These are phyloP conservation scores for Penicillium sp. DNA, from an alignment of 2,329 filamentous ascomycete species.

Conservation along the genomic window DNA sequence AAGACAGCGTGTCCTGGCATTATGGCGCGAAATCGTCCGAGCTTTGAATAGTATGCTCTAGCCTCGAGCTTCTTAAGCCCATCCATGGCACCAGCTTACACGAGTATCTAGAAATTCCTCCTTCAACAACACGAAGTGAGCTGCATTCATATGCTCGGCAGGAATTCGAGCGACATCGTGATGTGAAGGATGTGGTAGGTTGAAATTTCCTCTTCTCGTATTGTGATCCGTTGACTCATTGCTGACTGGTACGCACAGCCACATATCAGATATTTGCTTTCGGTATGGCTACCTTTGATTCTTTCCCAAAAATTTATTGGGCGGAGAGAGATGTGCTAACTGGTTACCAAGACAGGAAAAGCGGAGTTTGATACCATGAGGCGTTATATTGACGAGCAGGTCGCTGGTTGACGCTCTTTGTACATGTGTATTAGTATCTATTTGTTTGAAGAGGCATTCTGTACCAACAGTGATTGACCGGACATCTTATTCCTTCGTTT, in stretches of 20 bases:
- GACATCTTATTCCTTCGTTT: neutral
- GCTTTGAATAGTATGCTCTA: constrained; percentile 37
- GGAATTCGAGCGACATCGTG: constrained; percentile 46
- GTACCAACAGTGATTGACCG: neutral
- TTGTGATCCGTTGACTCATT: neutral
- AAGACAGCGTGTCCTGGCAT: constrained; percentile 42
- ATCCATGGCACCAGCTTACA: neutral
- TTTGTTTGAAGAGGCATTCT: neutral
- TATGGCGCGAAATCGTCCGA: constrained; percentile 46
- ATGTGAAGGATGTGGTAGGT: constrained; percentile 44
- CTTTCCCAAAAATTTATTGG: neutral
- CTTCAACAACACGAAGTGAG: constrained; percentile 42
- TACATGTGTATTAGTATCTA: neutral
- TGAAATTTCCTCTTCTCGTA: neutral
- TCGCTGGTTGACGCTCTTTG: constrained; percentile 20
- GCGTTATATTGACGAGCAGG: constrained; percentile 48
- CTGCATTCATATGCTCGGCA: constrained; percentile 43
- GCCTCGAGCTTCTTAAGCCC: neutral
- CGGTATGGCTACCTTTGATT: constrained; percentile 27
- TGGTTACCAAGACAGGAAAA: constrained; percentile 40
- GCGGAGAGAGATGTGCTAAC: neutral
- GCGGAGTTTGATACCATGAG: constrained; percentile 49
- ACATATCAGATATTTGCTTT: constrained; percentile 49
- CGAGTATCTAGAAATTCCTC: constrained; percentile 37
- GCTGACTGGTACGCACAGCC: constrained; percentile 19